Percentiles rank a stretch among this genome's conserved stretches.
Conservation (phyloP, 2,329 filamentous ascomycete species). For the Ophiosphaerella korrae region DNA sequence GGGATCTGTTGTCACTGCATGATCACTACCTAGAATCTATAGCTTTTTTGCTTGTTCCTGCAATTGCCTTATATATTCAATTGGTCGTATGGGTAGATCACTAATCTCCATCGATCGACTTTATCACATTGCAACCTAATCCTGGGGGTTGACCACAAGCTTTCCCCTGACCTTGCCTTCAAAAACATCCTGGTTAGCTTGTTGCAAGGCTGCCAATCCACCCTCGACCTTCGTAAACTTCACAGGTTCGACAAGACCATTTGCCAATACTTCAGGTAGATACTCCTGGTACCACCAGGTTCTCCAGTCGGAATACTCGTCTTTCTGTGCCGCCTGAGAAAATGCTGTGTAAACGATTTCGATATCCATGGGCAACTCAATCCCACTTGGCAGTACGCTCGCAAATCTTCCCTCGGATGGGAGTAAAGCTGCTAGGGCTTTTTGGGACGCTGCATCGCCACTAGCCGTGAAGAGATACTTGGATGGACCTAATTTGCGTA, state of each 20-base stretch:
- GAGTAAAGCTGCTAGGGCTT: constrained; percentile 28
- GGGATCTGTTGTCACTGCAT: too few relatives aligned
- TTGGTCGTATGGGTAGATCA: too few relatives aligned
- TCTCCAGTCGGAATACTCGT: constrained; percentile 25
- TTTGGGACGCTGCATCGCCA: constrained; percentile 30
- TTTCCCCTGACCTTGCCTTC: constrained; percentile 29
- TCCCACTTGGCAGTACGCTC: constrained; percentile 25
- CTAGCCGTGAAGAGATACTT: constrained; percentile 35
- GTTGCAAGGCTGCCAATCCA: constrained; percentile 25
- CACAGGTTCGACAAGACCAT: constrained; percentile 27
- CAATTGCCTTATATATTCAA: too few relatives aligned
- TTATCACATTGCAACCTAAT: constrained; percentile 10
- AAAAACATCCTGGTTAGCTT: constrained; percentile 29
- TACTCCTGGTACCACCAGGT: constrained; percentile 34
- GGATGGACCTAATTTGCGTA: constrained; percentile 28
- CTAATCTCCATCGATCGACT: too few relatives aligned
- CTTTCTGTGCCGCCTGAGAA: constrained; percentile 31
- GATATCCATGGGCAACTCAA: constrained; percentile 29
- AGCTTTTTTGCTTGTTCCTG: too few relatives aligned
- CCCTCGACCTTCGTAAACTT: constrained; percentile 29
- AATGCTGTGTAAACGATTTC: constrained; percentile 31
- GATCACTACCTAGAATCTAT: too few relatives aligned
- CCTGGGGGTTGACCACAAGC: constrained; percentile 30
- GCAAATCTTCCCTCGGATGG: constrained; percentile 26
- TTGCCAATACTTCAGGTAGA: constrained; percentile 27